A percentile compares a stretch with the other conserved stretches of the same genome.
phyloP scores from a whole-genome alignment of 2,329 filamentous ascomycete species.

The Lasiodiplodia hormozganensis region DNA sequence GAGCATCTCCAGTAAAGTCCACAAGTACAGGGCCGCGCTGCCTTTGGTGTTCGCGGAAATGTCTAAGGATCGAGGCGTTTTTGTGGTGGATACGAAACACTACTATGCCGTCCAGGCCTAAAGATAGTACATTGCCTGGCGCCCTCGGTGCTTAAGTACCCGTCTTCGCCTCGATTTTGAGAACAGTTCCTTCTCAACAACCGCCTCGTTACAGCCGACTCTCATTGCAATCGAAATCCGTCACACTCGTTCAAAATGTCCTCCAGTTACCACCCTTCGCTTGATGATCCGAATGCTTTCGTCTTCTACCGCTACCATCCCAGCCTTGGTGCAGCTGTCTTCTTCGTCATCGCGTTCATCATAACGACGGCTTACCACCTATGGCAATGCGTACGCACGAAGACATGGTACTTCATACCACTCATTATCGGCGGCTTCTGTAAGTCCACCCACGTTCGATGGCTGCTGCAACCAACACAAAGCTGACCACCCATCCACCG shows the following conservation, averaged over 20 bases:
- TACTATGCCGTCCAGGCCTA: too few relatives aligned
- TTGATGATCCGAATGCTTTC: constrained; percentile 1
- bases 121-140: too few relatives aligned
- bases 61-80: neutral
- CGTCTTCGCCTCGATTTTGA: neutral
- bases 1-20: neutral
- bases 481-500: neutral
- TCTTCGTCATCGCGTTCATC: constrained; percentile 41
- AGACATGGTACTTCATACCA: constrained; percentile 60
- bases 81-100: too few relatives aligned
- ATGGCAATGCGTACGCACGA: constrained; percentile 46
- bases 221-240: neutral
- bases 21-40: neutral
- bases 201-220: neutral
- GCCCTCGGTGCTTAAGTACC: too few relatives aligned
- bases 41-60: neutral
- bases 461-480: neutral
- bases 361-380: constrained; percentile 44
- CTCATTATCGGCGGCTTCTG: constrained; percentile 59
- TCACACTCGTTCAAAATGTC: neutral
- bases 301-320: constrained; percentile 42
- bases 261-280: neutral
- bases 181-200: neutral
- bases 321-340: constrained; percentile 38
- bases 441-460: constrained; percentile 32